Conservation (phyloP, 2,329 filamentous ascomycete genomes). For the Pseudogymnoascus pannorum region DNA sequence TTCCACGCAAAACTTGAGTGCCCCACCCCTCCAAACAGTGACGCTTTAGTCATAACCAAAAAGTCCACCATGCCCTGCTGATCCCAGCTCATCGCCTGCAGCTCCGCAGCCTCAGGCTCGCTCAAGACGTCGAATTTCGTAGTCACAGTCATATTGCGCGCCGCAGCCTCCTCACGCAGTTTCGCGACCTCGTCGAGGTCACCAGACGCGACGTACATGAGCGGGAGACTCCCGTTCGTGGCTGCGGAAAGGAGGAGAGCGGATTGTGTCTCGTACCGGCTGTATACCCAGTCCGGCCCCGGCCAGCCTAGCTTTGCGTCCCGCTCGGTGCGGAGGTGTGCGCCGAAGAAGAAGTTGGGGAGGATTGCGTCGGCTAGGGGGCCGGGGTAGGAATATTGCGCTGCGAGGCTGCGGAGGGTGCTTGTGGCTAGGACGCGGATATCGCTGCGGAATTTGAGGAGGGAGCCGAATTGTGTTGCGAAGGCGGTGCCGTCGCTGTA, state of each 20-base stretch:
- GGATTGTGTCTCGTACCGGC: conserved; percentile 17
- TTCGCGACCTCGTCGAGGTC: conserved; percentile 7
- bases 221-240: background rate
- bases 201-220: conserved; percentile 17
- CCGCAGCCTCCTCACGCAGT: conserved; percentile 6
- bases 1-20: conserved; percentile 16
- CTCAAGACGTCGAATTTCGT: conserved; percentile 13
- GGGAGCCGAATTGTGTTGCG: conserved; percentile 32
- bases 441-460: conserved; percentile 30
- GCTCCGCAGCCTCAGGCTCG: background rate
- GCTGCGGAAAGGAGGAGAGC: conserved; percentile 11
- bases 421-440: conserved; percentile 27
- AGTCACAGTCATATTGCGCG: conserved; percentile 11
- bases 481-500: conserved; percentile 30
- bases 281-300: conserved; percentile 16
- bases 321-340: conserved; percentile 32
- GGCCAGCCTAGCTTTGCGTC: conserved; percentile 29
- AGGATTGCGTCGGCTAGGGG: conserved; percentile 24
- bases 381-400: conserved; percentile 23
- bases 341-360: conserved; percentile 26
- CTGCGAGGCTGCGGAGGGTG: conserved; percentile 26
- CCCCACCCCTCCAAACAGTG: conserved; percentile 11
- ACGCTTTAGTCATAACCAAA: conserved; percentile 12
- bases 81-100: conserved; percentile 12
- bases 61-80: conserved; percentile 16